A percentile compares a stretch with the other conserved stretches of the same genome.
phyloP scores from a whole-genome alignment of 2,329 filamentous ascomycete genomes.

The Fusarium albidum region DNA sequence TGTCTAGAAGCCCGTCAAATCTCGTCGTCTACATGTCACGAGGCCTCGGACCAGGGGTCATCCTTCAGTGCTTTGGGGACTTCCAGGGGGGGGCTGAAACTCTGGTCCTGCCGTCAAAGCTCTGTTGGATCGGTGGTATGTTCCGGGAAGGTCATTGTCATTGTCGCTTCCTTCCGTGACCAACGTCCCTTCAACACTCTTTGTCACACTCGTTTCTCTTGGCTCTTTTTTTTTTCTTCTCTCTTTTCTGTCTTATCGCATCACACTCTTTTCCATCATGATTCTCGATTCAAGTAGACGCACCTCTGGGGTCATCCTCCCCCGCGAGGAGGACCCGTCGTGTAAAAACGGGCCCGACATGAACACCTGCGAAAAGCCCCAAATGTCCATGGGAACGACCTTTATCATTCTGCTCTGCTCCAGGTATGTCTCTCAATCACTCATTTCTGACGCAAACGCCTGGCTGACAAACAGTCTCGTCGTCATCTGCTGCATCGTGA shows the following conservation, averaged over 20 bases:
- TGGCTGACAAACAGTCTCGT: slow-evolving; percentile 17
- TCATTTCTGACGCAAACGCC: no score
- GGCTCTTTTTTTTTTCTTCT: slow-evolving; percentile 2
- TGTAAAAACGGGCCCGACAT: slow-evolving; percentile 22
- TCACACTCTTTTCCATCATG: slow-evolving; percentile 16
- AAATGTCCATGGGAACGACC: slow-evolving; percentile 17
- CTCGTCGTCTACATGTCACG: slow-evolving; percentile 4
- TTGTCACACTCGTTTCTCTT: neutral
- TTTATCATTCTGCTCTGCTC: slow-evolving; percentile 26
- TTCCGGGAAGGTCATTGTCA: slow-evolving; percentile 16
- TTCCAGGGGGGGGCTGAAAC: slow-evolving; percentile 31
- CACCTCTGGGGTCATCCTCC: slow-evolving; percentile 21
- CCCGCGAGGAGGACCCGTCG: slow-evolving; percentile 26
- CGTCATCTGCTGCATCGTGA: slow-evolving; percentile 22
- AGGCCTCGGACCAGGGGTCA: slow-evolving; percentile 9
- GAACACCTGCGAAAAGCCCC: slow-evolving; percentile 37
- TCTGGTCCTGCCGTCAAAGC: neutral
- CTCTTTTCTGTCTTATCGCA: neutral
- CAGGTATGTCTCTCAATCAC: slow-evolving; percentile 15
- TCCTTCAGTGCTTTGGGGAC: no score
- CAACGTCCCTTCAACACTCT: no score
- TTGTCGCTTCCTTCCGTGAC: slow-evolving; percentile 14
- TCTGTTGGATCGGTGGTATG: slow-evolving; percentile 15
- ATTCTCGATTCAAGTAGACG: slow-evolving; percentile 16
- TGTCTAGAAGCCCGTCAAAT: slow-evolving; percentile 7